Evolutionary conservation across 441 rosid species (phyloP).

Genomic region (Hura crepitans): DNA sequence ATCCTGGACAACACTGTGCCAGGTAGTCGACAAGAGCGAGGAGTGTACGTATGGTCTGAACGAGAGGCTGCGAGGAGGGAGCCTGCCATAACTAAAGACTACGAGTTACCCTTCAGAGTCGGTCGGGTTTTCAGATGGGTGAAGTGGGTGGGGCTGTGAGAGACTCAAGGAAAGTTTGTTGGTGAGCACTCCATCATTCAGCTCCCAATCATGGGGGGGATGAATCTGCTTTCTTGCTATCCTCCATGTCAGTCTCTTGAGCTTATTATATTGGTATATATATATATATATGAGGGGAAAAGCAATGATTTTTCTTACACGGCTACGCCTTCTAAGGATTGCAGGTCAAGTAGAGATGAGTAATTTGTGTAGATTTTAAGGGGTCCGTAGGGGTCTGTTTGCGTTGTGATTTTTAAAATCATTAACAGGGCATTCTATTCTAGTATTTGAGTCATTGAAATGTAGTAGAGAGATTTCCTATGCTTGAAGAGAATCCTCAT

Average conservation of each 20-base stretch:
- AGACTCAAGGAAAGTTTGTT: not conserved
- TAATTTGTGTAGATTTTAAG: slow-evolving; percentile 35
- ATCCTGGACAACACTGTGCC: slow-evolving; percentile 92
- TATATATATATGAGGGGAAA: slow-evolving; percentile 32
- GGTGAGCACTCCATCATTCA: not conserved
- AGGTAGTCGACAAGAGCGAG: slow-evolving; percentile 83
- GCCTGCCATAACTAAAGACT: slow-evolving; percentile 74
- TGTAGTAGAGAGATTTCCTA: slow-evolving; percentile 5
- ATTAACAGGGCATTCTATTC: slow-evolving; percentile 29
- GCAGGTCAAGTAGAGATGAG: slow-evolving; percentile 33
- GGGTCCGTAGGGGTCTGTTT: slow-evolving; percentile 32
- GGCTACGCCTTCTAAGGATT: slow-evolving; percentile 20
- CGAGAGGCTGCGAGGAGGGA: slow-evolving; percentile 79
- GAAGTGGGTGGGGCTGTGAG: slow-evolving; percentile 87
- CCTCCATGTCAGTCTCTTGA: not conserved
- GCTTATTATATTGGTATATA: slow-evolving; percentile 25
- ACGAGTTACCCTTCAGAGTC: slow-evolving; percentile 77
- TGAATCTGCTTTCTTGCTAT: slow-evolving; percentile 11
- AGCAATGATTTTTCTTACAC: slow-evolving; percentile 24
- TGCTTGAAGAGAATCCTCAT: slow-evolving; percentile 4
- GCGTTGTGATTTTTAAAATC: slow-evolving; percentile 35
- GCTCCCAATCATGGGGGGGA: slow-evolving; percentile 15
- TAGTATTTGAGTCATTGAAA: slow-evolving; percentile 29
- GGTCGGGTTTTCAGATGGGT: slow-evolving; percentile 89
- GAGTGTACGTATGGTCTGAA: slow-evolving; percentile 89